Evolutionary conservation across 768 basidiomycete genomes (phyloP).

Genomic region (Mycena maculata): DNA sequence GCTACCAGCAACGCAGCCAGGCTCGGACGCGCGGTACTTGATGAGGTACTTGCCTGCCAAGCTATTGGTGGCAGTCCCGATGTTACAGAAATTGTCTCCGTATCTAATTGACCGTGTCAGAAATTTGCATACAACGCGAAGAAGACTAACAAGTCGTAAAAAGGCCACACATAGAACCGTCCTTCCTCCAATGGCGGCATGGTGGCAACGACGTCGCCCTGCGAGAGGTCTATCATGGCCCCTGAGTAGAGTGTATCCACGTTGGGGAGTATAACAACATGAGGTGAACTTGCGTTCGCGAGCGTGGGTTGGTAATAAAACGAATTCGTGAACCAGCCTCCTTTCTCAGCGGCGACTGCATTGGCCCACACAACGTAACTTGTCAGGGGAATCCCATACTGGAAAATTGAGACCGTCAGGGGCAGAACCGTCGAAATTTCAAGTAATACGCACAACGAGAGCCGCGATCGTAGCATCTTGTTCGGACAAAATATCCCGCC

Average conservation of each 20-base stretch:
- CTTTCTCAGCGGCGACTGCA: background rate
- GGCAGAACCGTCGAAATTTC: background rate
- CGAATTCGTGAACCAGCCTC: background rate
- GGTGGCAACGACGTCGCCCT: conserved; percentile 12
- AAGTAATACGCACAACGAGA: background rate
- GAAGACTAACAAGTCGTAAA: conserved; percentile 22
- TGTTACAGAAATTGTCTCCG: conserved; percentile 16
- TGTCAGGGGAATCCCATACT: conserved; percentile 10
- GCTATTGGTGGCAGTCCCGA: conserved; percentile 17
- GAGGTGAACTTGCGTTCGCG: conserved; percentile 12
- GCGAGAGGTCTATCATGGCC: conserved; percentile 13
- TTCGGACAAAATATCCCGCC: background rate
- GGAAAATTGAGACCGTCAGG: background rate
- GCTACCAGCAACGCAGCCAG: conserved; percentile 1
- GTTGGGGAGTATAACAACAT: conserved; percentile 16
- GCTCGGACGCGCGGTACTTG: conserved; percentile 5
- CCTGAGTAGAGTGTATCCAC: conserved; percentile 27
- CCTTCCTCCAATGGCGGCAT: conserved; percentile 5
- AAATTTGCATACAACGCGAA: background rate
- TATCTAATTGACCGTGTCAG: background rate
- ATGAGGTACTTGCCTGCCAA: conserved; percentile 23
- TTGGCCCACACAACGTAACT: background rate
- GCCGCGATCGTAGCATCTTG: background rate
- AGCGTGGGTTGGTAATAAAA: background rate
- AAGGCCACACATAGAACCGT: conserved; percentile 22